phyloP scores from a whole-genome alignment of 1,284 basidiomycete species.

The Butyriboletus appendiculatus region DNA sequence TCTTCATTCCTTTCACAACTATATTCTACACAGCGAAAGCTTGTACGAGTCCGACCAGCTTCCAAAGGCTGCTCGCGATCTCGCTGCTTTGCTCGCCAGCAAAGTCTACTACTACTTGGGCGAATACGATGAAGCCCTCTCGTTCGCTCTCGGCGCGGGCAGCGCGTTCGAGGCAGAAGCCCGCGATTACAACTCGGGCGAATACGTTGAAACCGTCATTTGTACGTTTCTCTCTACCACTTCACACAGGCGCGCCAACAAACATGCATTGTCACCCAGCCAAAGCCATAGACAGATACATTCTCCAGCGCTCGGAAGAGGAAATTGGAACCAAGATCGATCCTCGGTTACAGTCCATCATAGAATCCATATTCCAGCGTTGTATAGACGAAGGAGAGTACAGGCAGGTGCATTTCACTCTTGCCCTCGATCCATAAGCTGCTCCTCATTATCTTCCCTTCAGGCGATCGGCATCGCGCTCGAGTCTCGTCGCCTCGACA shows the following conservation, averaged over 20 bases:
- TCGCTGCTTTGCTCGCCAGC: slow-evolving; percentile 88
- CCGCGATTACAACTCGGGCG: slow-evolving; percentile 62
- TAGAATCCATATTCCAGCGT: slow-evolving; percentile 83
- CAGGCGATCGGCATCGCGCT: slow-evolving; percentile 94
- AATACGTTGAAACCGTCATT: slow-evolving; percentile 93
- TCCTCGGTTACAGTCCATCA: slow-evolving; percentile 74
- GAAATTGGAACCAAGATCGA: slow-evolving; percentile 65
- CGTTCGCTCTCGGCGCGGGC: slow-evolving; percentile 91
- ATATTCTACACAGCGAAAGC: slow-evolving; percentile 63
- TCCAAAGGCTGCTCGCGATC: slow-evolving; percentile 68
- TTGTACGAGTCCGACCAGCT: slow-evolving; percentile 85
- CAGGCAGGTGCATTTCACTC: slow-evolving; percentile 68
- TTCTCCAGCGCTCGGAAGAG: slow-evolving; percentile 58
- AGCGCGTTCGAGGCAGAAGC: slow-evolving; percentile 80
- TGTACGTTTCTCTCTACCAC: slow-evolving; percentile 56
- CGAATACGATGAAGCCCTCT: slow-evolving; percentile 90
- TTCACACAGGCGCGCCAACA: slow-evolving; percentile 1
- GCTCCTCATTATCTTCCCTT: slow-evolving; percentile 10
- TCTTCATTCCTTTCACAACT: slow-evolving; percentile 17
- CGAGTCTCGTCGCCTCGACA: slow-evolving; percentile 84
- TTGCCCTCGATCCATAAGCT: not conserved
- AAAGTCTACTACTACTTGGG: slow-evolving; percentile 97
- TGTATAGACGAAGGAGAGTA: slow-evolving; percentile 87
- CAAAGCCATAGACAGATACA: slow-evolving; percentile 93
- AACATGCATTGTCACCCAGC: slow-evolving; percentile 47